Conservation (phyloP, 176 grass and related monocot species). For the Oropetium thomaeum region DNA sequence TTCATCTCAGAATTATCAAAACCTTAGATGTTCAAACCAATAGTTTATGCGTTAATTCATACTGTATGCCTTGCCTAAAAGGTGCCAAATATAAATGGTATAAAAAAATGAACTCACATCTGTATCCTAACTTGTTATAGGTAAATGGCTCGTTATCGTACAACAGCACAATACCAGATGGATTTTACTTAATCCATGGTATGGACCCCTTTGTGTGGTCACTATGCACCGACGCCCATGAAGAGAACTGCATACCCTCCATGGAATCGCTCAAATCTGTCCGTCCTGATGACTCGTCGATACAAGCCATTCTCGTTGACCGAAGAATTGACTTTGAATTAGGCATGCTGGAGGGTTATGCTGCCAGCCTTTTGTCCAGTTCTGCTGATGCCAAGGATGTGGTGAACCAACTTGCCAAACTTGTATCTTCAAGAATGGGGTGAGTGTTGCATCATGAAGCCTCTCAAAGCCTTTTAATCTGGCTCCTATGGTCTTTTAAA, state of each 20-base stretch:
- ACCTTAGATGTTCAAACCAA: neutral
- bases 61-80: neutral
- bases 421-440: slow-evolving; percentile 86
- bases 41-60: too few relatives aligned
- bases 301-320: slow-evolving; percentile 75
- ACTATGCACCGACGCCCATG: slow-evolving; percentile 74
- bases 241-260: slow-evolving; percentile 74
- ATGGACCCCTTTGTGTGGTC: slow-evolving; percentile 97
- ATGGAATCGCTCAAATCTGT: slow-evolving; percentile 67
- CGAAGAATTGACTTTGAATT: slow-evolving; percentile 66
- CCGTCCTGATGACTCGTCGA: slow-evolving; percentile 54
- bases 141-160: slow-evolving; percentile 88
- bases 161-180: slow-evolving; percentile 74
- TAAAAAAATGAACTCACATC: neutral
- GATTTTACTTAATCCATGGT: slow-evolving; percentile 91
- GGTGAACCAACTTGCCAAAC: slow-evolving; percentile 75
- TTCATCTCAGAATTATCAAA: neutral
- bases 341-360: slow-evolving; percentile 54
- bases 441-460: slow-evolving; percentile 27
- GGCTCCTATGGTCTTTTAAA: neutral
- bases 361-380: slow-evolving; percentile 53
- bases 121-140: slow-evolving; percentile 20
- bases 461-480: neutral
- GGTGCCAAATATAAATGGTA: neutral
- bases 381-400: slow-evolving; percentile 59